These are phyloP conservation scores for Saccharomyces hybrid DNA, from an alignment of 1,139 yeast species.

Conservation along the genomic window DNA sequence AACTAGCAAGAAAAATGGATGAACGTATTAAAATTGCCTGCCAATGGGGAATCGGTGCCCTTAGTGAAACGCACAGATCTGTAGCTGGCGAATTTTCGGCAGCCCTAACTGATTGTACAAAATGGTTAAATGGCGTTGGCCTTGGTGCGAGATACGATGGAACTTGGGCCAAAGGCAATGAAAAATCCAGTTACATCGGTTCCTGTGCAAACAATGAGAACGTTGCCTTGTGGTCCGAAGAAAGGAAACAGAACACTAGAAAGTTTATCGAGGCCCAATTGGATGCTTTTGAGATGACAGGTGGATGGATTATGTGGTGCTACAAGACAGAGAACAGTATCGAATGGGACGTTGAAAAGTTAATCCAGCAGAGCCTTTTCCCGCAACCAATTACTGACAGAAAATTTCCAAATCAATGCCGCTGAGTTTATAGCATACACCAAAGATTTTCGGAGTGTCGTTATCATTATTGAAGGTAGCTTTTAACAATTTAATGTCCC, in stretches of 20 bases:
- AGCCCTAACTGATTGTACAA: constrained; percentile 88
- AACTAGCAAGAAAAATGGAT: constrained; percentile 48
- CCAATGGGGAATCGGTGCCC: constrained; percentile 49
- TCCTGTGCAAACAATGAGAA: constrained; percentile 56
- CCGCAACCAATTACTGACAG: constrained; percentile 72
- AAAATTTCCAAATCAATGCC: constrained; percentile 62
- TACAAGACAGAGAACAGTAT: constrained; percentile 79
- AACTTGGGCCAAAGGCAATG: constrained; percentile 37
- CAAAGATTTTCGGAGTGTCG: not conserved
- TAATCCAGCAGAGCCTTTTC: constrained; percentile 54
- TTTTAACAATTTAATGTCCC: not conserved
- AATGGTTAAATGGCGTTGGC: constrained; percentile 88
- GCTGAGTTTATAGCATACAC: not conserved
- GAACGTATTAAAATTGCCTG: too few relatives aligned
- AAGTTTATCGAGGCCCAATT: constrained; percentile 81
- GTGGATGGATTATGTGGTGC: constrained; percentile 94
- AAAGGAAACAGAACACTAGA: constrained; percentile 52
- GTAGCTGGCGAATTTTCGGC: constrained; percentile 92
- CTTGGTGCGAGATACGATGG: constrained; percentile 84
- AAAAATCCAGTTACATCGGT: constrained; percentile 47
- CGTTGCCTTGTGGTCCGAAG: constrained; percentile 51
- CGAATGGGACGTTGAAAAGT: constrained; percentile 77
- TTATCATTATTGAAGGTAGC: not conserved
- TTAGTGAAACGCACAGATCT: constrained; percentile 60
- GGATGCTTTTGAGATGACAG: constrained; percentile 65